A percentile compares a stretch with the other conserved stretches of the same genome.
Evolutionary conservation across 805 yeast species (phyloP).

Genomic region (Candida mattraensis): DNA sequence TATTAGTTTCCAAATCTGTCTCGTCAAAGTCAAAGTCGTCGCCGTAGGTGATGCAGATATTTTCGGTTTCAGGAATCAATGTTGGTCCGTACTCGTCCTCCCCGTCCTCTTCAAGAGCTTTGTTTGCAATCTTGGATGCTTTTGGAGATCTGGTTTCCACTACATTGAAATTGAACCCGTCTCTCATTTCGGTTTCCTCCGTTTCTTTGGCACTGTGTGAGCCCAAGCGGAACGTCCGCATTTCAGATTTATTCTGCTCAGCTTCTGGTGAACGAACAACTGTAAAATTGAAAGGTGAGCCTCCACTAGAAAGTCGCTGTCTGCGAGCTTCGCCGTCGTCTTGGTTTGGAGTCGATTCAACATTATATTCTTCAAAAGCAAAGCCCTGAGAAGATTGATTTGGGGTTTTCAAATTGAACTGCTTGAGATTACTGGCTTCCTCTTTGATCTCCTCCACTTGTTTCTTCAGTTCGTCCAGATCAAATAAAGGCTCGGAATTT

Average conservation of each 20-base stretch:
- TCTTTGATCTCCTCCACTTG: constrained; percentile 47
- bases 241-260: constrained; percentile 3
- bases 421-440: constrained; percentile 29
- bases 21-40: constrained; percentile 23
- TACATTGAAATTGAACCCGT: constrained; percentile 2
- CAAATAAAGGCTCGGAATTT: constrained; percentile 39
- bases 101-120: constrained; percentile 2
- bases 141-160: constrained; percentile 3
- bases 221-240: constrained; percentile 12
- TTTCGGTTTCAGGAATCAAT: constrained; percentile 18
- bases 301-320: too few relatives aligned
- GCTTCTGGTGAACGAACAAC: constrained; percentile 13
- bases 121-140: constrained; percentile 4
- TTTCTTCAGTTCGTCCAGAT: constrained; percentile 42
- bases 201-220: constrained; percentile 2
- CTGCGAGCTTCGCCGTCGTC: not conserved
- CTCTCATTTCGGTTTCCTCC: not conserved
- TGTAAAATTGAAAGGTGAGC: constrained; percentile 21
- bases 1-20: not conserved
- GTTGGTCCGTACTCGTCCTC: constrained; percentile 19
- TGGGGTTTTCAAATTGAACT: constrained; percentile 20
- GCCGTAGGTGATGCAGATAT: constrained; percentile 22
- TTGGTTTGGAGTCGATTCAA: too few relatives aligned
- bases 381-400: constrained; percentile 2
- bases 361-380: constrained; percentile 1